Evolutionary conservation across 768 basidiomycete species (phyloP).

Genomic region (Cubamyces sp.): DNA sequence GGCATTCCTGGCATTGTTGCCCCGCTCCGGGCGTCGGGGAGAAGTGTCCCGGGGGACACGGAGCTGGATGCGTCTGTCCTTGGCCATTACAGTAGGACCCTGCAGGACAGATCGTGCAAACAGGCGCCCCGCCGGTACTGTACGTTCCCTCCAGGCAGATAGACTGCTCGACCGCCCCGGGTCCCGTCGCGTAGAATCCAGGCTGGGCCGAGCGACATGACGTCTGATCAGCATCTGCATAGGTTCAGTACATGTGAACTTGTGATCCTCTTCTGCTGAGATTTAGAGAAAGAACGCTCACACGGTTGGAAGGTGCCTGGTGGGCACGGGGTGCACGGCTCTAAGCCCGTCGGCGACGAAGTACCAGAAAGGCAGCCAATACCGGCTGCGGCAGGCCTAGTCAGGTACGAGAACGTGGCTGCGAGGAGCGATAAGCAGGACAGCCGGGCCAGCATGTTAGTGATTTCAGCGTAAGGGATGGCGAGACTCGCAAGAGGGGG

Average conservation of each 20-base stretch:
- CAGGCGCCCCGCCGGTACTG: constrained; percentile 20
- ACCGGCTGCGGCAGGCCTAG: background rate
- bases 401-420: background rate
- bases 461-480: background rate
- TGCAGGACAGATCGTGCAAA: constrained; percentile 28
- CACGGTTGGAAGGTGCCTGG: constrained; percentile 19
- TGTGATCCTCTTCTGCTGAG: background rate
- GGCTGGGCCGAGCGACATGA: constrained; percentile 23
- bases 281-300: background rate
- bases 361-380: constrained; percentile 20
- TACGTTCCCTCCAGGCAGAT: constrained; percentile 26
- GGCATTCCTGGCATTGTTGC: constrained; percentile 24
- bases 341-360: constrained; percentile 20
- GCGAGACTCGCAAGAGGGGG: background rate
- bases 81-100: constrained; percentile 29
- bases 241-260: background rate
- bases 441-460: background rate
- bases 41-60: constrained; percentile 24
- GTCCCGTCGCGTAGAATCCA: constrained; percentile 27
- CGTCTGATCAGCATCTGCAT: constrained; percentile 19
- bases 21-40: constrained; percentile 17
- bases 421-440: background rate
- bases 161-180: constrained; percentile 18
- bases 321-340: constrained; percentile 11
- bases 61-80: constrained; percentile 14